These are phyloP conservation scores for Naematelia encephala DNA, from an alignment of 768 basidiomycete genomes.

Conservation along the genomic window DNA sequence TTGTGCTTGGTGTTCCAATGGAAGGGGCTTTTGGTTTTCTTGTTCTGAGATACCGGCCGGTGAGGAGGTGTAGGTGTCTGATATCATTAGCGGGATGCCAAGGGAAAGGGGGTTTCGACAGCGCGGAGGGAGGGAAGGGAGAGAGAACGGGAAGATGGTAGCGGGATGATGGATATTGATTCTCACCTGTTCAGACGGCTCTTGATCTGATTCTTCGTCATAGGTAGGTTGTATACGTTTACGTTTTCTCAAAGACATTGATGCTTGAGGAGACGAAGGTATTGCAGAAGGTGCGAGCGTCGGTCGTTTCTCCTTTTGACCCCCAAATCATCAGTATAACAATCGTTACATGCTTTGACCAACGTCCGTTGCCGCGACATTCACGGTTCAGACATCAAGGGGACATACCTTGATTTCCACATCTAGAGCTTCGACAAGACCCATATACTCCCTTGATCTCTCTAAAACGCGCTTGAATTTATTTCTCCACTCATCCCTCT, in stretches of 20 bases:
- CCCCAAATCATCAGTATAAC: too few species aligned
- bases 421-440: not conserved
- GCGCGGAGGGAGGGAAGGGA: not conserved
- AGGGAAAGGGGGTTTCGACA: not conserved
- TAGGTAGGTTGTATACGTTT: not conserved
- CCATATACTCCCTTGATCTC: not conserved
- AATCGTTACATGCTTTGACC: too few species aligned
- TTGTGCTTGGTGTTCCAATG: not conserved
- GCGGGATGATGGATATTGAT: not conserved
- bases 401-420: not conserved
- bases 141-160: not conserved
- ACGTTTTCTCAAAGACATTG: not conserved
- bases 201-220: not conserved
- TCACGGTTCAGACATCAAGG: too few species aligned
- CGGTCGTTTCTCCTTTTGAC: conserved; percentile 1
- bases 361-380: too few species aligned
- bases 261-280: not conserved
- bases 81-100: not conserved
- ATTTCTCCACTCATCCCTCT: conserved; percentile 8
- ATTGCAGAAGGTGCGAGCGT: not conserved
- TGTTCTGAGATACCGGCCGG: not conserved
- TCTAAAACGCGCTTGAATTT: not conserved
- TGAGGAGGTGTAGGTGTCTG: not conserved
- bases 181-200: not conserved
- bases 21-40: not conserved